These are phyloP conservation scores for Arachis hypogaea DNA, from an alignment of 306 rosid species.

Conservation along the genomic window DNA sequence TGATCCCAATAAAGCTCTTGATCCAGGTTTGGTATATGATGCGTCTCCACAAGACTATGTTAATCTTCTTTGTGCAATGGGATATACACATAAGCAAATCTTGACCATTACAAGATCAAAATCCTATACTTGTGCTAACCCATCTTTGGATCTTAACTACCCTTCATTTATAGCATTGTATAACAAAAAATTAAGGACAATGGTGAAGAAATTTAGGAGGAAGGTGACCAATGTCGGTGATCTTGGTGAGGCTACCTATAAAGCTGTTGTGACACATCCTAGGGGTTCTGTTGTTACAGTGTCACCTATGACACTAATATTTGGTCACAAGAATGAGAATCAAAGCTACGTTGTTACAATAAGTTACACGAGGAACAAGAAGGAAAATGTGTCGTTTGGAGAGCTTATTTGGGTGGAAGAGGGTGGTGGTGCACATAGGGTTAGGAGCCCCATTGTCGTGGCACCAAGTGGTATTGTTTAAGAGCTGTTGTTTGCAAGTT, in stretches of 20 bases:
- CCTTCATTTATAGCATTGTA: slow-evolving; percentile 56
- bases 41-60: slow-evolving; percentile 61
- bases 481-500: slow-evolving; percentile 19
- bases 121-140: slow-evolving; percentile 41
- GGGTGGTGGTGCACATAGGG: slow-evolving; percentile 31
- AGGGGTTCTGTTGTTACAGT: slow-evolving; percentile 46
- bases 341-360: slow-evolving; percentile 42
- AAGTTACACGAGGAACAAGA: slow-evolving; percentile 10
- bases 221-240: slow-evolving; percentile 59
- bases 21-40: slow-evolving; percentile 60
- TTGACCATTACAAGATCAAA: slow-evolving; percentile 50
- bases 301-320: slow-evolving; percentile 42
- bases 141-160: slow-evolving; percentile 53
- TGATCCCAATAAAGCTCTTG: slow-evolving; percentile 59
- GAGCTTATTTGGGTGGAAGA: slow-evolving; percentile 49
- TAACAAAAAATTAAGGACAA: slow-evolving; percentile 9
- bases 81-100: slow-evolving; percentile 48
- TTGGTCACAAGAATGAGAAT: slow-evolving; percentile 47
- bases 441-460: slow-evolving; percentile 53
- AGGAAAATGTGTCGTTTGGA: slow-evolving; percentile 28
- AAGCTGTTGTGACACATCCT: slow-evolving; percentile 43
- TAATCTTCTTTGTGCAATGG: slow-evolving; percentile 46
- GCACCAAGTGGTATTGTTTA: slow-evolving; percentile 22
- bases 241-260: slow-evolving; percentile 44
- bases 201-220: slow-evolving; percentile 40